Base-by-base conservation (phyloP, 352 stramenopile species). In the Pythium coloratum region DNA sequence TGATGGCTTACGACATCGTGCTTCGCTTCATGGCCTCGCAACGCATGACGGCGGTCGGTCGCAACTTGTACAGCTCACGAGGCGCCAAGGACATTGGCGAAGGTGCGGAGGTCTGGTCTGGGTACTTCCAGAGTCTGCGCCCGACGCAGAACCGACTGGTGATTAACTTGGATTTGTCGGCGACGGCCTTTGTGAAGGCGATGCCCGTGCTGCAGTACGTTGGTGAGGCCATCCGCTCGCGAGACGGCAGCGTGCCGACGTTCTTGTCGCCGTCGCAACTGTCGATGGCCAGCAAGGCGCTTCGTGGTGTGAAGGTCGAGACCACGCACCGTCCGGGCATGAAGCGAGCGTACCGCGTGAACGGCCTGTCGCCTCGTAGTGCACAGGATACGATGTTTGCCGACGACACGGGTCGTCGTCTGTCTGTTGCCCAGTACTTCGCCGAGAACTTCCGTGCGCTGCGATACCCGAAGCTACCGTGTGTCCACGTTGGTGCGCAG, bases 51-150 rank as follows among this genome's bases (percentile, higher is more conserved):
- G 49, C 75, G 0, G 80, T 91, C 7, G 85, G 85, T 0, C 70
- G 85, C 9, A 91, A 89, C 13, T 57, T 91, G 50, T 93, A 85
- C 46, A 76, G 44, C 26, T 34, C 46, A 28, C 32, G 50, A 10
- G 73, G 77, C 1, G 82, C 83, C n/a, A 76, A 72, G 20, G 53
- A 71, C 24, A 76, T 93, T 20, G 81, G 82, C 9, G 82, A 90
- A 73, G 85, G 85, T 9, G 75, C 80, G 0, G 80, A 90, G 28
- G 61, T 86, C 12, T 93, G 85, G 82, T 87, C 80, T 32, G 85
- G 85, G 8, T 91, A 91, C 65, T 90, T 88, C 58, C 85, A 93
- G 69, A 90, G 79, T 49, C 66, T 93, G 10, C 74, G 85, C 4
- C 70, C 83, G 9, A 91, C 82, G 7, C 85, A 93, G 63, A 89